Evolutionary conservation across 192 early-diverging fungal species (phyloP).

Genomic region (Gonapodya prolifera): DNA sequence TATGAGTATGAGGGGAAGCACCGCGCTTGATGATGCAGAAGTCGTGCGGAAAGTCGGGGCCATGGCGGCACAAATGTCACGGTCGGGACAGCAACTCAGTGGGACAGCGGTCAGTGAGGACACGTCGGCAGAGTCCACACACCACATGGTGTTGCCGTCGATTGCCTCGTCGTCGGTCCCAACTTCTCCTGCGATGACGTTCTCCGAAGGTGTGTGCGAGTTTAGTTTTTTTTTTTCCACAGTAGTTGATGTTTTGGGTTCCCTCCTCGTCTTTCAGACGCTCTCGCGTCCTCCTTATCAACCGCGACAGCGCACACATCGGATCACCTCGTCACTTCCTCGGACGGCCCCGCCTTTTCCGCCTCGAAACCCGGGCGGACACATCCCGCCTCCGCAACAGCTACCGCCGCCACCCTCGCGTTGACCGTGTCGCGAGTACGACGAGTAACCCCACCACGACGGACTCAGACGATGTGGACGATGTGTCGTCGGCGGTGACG

Average conservation of each 20-base stretch:
- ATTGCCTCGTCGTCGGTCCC: neutral
- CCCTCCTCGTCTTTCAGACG: no score
- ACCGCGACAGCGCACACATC: no score
- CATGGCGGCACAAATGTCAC: neutral
- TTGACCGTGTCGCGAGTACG: neutral
- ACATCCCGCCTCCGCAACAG: neutral
- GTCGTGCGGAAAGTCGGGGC: neutral
- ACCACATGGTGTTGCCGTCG: no score
- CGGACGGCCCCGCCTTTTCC: neutral
- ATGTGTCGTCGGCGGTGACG: neutral
- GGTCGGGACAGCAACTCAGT: neutral
- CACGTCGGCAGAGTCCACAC: neutral
- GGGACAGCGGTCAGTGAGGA: neutral
- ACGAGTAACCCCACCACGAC: neutral
- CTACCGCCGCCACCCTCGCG: neutral
- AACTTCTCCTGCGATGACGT: no score
- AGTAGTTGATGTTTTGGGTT: no score
- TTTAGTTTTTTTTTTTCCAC: no score
- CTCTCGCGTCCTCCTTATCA: no score
- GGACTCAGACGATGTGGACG: neutral
- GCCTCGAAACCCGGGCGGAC: no score
- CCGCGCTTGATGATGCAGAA: conserved; percentile 2
- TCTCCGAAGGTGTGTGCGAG: no score
- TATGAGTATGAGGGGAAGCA: neutral
- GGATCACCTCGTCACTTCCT: neutral